Conservation (phyloP, 306 rosid genomes). For the Dalbergia cochinchinensis region DNA sequence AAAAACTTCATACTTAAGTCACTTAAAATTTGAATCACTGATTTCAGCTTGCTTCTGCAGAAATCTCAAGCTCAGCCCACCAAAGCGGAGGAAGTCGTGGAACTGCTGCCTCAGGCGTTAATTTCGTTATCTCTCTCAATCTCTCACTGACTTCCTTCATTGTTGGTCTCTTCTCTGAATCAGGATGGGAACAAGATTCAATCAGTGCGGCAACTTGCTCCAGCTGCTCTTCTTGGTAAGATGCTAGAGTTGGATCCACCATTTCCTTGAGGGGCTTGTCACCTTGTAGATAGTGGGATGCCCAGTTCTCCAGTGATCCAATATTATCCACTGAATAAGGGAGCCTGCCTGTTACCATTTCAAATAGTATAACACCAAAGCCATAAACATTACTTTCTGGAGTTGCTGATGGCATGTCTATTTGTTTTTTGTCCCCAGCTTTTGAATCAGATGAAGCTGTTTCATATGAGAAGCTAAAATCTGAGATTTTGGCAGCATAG, state of each 20-base stretch:
- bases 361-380: conserved; percentile 83
- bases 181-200: conserved; percentile 59
- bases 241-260: conserved; percentile 76
- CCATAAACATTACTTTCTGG: conserved; percentile 67
- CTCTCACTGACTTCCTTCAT: conserved; percentile 70
- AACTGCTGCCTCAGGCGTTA: conserved; percentile 74
- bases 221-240: conserved; percentile 67
- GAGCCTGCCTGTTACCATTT: conserved; percentile 74
- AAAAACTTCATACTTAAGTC: conserved; percentile 29
- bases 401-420: conserved; percentile 43
- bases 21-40: conserved; percentile 36
- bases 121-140: conserved; percentile 74
- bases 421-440: conserved; percentile 39
- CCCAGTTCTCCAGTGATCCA: conserved; percentile 71
- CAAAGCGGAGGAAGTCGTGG: conserved; percentile 90
- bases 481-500: conserved; percentile 80
- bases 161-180: conserved; percentile 66
- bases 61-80: conserved; percentile 98
- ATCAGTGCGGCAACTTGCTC: conserved; percentile 69
- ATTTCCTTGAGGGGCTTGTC: conserved; percentile 62
- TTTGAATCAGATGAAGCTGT: conserved; percentile 47
- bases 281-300: conserved; percentile 66
- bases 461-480: conserved; percentile 65
- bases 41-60: conserved; percentile 62
- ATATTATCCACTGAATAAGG: conserved; percentile 64